Base-by-base conservation (phyloP, 2,329 filamentous ascomycete genomes). In the Monosporascus sp. region DNA sequence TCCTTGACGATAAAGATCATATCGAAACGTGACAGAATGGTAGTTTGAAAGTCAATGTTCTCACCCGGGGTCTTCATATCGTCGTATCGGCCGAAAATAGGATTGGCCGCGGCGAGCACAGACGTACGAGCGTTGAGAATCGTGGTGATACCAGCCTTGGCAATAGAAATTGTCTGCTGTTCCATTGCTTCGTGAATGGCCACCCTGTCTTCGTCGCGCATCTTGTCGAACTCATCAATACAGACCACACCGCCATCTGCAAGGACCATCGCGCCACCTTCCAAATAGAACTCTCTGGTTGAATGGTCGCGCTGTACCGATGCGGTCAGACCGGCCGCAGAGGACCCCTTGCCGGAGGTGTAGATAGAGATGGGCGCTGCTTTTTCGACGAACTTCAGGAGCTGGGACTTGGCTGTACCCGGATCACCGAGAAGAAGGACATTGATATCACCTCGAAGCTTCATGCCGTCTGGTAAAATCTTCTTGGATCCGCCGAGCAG, bases 181-280 rank as follows among this genome's bases (percentile, higher is more conserved):
- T 99, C 94, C 94, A 99, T 99, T 54, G 94, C 94, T 81, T 99
- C 94, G 78, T 99, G 94, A 60, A 99, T 99, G 2, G 94, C 94
- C 6, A 97, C 94, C 62, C 94, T 83, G 64, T 99, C 94, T 70
- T 99, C 94, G 68, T 99, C 94, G 57, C 94, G 83, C 94, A 99
- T 99, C 78, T 99, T 99, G 76, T 99, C 94, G 67, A 99, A 99
- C 73, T 99, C 94, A 67, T 99, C 94, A 62, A 99, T 99, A 71
- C 94, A 97, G 9, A 97, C 94, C 1, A 97, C 93, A 63, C 94
- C 94, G 2, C 92, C 92, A 61, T 99, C 94, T 4, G 94, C 94
- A 18, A 99, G 83, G 3, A 99, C 94, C 94, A 99, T 97, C 34
- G 94, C 94, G 72, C 94, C 94, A 47, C 94, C 94, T 76, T 99